Evolutionary conservation across 2,329 filamentous ascomycete species (phyloP).

Genomic region (Calonectria pteridis): DNA sequence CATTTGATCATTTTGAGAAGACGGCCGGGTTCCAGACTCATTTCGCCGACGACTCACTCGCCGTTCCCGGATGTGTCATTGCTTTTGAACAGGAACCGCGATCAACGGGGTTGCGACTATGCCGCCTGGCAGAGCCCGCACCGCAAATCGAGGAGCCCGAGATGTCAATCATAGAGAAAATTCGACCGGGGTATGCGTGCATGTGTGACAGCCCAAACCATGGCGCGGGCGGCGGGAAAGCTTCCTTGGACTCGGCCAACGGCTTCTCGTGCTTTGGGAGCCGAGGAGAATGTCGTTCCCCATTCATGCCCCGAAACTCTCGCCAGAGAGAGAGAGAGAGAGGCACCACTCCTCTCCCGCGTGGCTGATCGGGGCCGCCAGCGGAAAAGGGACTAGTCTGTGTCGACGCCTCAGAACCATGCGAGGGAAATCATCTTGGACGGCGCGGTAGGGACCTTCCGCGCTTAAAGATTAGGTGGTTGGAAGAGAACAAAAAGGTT

Average conservation of each 20-base stretch:
- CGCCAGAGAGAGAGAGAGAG: not conserved
- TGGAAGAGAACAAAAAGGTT: not conserved
- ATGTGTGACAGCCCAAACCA: not conserved
- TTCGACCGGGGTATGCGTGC: not conserved
- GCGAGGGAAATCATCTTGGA: constrained; percentile 20
- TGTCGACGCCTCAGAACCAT: constrained; percentile 10
- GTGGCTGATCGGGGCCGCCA: constrained; percentile 22
- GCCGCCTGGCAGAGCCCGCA: not conserved
- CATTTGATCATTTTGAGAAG: constrained; percentile 15
- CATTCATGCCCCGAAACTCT: constrained; percentile 1
- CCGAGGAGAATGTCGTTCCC: not conserved
- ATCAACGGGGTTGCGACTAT: not conserved
- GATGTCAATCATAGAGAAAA: not conserved
- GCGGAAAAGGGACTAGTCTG: constrained; percentile 17
- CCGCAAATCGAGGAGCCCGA: not conserved
- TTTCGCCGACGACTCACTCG: constrained; percentile 17
- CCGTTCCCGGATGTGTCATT: constrained; percentile 16
- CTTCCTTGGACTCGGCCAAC: constrained; percentile 17
- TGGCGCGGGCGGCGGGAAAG: constrained; percentile 26
- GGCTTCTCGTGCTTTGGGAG: constrained; percentile 15
- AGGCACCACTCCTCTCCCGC: constrained; percentile 22
- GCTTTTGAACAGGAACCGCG: not conserved
- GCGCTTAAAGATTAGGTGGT: not conserved
- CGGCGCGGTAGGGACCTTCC: constrained; percentile 6
- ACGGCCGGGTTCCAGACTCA: constrained; percentile 10